Conservation (phyloP, 139 green algal species). For the Chlamydomonas sphaeroides region DNA sequence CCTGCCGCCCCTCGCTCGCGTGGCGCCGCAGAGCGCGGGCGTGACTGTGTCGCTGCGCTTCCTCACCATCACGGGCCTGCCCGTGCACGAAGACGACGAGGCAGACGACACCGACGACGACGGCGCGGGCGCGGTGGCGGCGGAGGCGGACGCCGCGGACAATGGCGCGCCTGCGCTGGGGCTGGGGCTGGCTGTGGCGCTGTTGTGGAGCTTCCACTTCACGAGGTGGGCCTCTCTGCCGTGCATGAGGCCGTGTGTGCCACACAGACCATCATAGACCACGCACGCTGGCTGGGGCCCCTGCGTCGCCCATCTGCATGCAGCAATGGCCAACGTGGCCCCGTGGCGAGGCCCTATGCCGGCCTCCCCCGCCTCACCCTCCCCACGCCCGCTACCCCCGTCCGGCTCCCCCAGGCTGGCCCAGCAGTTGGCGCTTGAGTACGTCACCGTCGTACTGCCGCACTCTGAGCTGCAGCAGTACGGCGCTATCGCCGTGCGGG, state of each 20-base stretch:
- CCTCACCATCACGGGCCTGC: background rate
- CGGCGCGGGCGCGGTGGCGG: too few species aligned
- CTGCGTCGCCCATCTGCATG: too few species aligned
- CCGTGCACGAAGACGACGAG: background rate
- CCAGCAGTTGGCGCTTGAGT: background rate
- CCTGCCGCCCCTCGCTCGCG: too few species aligned
- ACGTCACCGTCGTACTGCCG: background rate
- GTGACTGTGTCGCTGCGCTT: background rate
- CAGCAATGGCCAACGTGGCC: too few species aligned
- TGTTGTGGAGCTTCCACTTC: slow-evolving; percentile 11
- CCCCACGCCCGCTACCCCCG: background rate
- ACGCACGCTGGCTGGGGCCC: too few species aligned
- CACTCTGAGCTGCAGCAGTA: background rate
- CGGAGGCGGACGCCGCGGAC: too few species aligned
- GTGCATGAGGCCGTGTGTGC: too few species aligned
- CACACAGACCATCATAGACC: too few species aligned
- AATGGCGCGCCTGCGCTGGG: too few species aligned
- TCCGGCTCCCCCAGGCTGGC: background rate
- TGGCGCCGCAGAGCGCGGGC: too few species aligned
- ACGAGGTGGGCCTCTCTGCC: background rate
- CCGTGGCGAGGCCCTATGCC: too few species aligned
- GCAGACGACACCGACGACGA: background rate
- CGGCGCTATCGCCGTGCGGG: background rate
- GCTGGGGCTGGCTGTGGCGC: background rate
- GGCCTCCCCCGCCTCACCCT: too few species aligned